Percentiles rank a stretch among this genome's conserved stretches.
These are phyloP conservation scores for Cephaloascus fragrans DNA, from an alignment of 805 yeast species.

Conservation along the genomic window DNA sequence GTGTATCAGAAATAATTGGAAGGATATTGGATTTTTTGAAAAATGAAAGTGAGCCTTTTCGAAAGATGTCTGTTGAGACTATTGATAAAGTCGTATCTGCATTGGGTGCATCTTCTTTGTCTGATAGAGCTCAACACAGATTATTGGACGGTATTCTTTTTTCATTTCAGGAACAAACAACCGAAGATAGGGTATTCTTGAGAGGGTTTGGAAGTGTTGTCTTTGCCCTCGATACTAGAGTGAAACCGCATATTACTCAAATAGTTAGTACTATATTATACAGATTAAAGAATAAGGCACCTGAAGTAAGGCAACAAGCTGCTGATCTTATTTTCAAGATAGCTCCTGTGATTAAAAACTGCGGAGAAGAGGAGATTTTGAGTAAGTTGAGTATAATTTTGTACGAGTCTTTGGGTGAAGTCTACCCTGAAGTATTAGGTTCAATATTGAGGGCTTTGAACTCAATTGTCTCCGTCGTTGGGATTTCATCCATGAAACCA, in stretches of 20 bases:
- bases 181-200: conserved; percentile 44
- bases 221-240: conserved; percentile 49
- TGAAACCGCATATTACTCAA: conserved; percentile 62
- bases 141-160: conserved; percentile 72
- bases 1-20: conserved; percentile 51
- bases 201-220: conserved; percentile 58
- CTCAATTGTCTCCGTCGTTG: conserved; percentile 50
- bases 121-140: conserved; percentile 50
- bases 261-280: conserved; percentile 65
- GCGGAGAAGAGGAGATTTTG: conserved; percentile 55
- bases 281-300: conserved; percentile 59
- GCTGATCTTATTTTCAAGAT: conserved; percentile 64
- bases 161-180: conserved; percentile 73
- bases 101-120: conserved; percentile 50
- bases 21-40: conserved; percentile 49
- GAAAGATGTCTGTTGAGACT: conserved; percentile 72
- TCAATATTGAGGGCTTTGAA: conserved; percentile 68
- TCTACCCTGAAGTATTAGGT: conserved; percentile 87
- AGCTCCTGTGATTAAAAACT: conserved; percentile 55
- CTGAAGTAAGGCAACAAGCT: conserved; percentile 73
- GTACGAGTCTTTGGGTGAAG: conserved; percentile 90
- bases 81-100: conserved; percentile 42
- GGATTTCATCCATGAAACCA: conserved; percentile 59
- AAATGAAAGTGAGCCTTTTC: conserved; percentile 74
- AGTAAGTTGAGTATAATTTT: conserved; percentile 64